Evolutionary conservation across 257 asterid species (phyloP).

Genomic region (Solanum peruvianum): DNA sequence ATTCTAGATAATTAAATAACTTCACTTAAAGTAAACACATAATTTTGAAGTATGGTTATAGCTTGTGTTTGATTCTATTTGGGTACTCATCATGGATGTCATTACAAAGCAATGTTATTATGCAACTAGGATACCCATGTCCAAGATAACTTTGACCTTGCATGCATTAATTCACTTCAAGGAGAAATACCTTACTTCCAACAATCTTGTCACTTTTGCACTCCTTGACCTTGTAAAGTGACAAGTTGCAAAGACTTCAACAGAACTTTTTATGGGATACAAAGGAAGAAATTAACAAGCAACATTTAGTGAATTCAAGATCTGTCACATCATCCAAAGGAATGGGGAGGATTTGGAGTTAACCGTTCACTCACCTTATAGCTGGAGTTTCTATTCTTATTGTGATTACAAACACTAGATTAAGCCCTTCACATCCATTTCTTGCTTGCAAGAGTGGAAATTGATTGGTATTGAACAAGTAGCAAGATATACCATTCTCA

Average conservation of each 20-base stretch:
- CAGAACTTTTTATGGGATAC: neutral
- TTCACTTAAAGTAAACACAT: neutral
- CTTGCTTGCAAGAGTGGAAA: neutral
- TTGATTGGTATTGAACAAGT: neutral
- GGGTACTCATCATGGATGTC: neutral
- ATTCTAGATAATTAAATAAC: neutral
- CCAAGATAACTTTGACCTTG: neutral
- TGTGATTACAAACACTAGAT: neutral
- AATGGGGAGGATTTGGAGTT: neutral
- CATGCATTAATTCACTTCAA: neutral
- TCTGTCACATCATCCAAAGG: neutral
- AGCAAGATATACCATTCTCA: neutral
- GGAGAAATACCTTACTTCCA: neutral
- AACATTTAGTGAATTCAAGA: neutral
- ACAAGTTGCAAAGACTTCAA: neutral
- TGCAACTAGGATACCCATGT: neutral
- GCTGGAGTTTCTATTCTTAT: neutral
- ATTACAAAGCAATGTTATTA: neutral
- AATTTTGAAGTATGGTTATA: neutral
- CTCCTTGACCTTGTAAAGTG: neutral
- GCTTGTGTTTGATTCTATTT: neutral
- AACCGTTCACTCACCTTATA: neutral
- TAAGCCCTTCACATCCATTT: neutral
- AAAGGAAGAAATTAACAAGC: neutral
- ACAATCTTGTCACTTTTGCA: neutral